These are phyloP conservation scores for Lolium perenne DNA, from an alignment of 176 grass and related monocot genomes.

Conservation along the genomic window DNA sequence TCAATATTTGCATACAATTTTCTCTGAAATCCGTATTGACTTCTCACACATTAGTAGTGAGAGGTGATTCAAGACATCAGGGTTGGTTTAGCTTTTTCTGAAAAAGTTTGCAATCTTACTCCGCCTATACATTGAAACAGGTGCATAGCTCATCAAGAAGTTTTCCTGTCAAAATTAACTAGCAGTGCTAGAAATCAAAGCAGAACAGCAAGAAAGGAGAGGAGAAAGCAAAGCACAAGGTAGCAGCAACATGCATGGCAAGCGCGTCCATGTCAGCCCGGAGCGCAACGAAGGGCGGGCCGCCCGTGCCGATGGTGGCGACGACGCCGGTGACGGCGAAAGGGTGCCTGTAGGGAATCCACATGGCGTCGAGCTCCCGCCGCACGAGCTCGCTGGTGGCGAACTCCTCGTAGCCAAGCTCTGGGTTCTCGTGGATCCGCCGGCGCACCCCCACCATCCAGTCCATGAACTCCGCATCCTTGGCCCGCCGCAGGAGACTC, in stretches of 20 bases:
- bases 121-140: not conserved
- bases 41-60: not conserved
- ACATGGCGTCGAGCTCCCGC: conserved; percentile 68
- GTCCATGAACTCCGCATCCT: conserved; percentile 65
- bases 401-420: conserved; percentile 86
- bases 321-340: conserved; percentile 86
- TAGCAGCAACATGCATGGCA: conserved; percentile 63
- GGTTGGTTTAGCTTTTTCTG: not conserved
- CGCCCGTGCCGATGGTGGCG: conserved; percentile 71
- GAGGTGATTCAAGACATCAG: not conserved
- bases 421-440: conserved; percentile 87
- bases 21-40: not conserved
- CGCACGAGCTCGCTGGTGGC: conserved; percentile 84
- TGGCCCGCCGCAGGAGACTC: conserved; percentile 64
- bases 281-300: conserved; percentile 79
- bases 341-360: conserved; percentile 70
- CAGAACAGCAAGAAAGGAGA: not conserved
- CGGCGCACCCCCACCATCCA: conserved; percentile 85
- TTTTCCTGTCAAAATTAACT: not conserved
- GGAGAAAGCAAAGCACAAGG: not conserved
- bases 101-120: not conserved
- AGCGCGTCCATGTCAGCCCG: conserved; percentile 96
- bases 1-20: not conserved
- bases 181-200: not conserved
- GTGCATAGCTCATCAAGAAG: not conserved